phyloP scores from a whole-genome alignment of 306 rosid species.

The Canavalia ensiformis region DNA sequence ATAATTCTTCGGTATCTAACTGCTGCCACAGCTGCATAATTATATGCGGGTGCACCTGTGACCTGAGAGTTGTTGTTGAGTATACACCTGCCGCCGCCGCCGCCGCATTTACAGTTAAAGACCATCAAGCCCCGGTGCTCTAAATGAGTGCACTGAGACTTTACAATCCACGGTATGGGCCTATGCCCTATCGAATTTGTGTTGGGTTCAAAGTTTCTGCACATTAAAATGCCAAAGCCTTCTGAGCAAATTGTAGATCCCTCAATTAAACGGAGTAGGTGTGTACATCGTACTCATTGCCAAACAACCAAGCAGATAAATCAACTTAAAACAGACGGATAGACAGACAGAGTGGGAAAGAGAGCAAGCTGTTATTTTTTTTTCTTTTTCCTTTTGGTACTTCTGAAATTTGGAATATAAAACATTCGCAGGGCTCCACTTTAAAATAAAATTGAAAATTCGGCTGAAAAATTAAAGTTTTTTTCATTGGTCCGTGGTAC shows the following conservation, averaged over 20 bases:
- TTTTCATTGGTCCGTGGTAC: conserved; percentile 47
- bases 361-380: conserved; percentile 27
- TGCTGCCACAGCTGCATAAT: conserved; percentile 36
- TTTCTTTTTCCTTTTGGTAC: background rate
- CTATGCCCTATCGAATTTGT: conserved; percentile 38
- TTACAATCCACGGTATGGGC: conserved; percentile 49
- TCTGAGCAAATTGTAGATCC: conserved; percentile 39
- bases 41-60: conserved; percentile 34
- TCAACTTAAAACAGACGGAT: background rate
- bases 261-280: conserved; percentile 28
- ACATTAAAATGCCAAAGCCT: conserved; percentile 39
- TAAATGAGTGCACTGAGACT: conserved; percentile 43
- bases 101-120: conserved; percentile 53
- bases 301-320: conserved; percentile 42
- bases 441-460: conserved; percentile 11
- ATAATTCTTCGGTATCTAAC: conserved; percentile 19
- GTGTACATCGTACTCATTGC: conserved; percentile 37
- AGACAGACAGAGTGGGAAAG: conserved; percentile 15
- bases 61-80: conserved; percentile 43
- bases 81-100: conserved; percentile 47
- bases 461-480: conserved; percentile 45
- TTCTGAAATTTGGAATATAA: background rate
- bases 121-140: conserved; percentile 30
- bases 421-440: conserved; percentile 39
- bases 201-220: conserved; percentile 35